Base-by-base conservation (phyloP, 331 rosid genomes). In the Malus hybrid region DNA sequence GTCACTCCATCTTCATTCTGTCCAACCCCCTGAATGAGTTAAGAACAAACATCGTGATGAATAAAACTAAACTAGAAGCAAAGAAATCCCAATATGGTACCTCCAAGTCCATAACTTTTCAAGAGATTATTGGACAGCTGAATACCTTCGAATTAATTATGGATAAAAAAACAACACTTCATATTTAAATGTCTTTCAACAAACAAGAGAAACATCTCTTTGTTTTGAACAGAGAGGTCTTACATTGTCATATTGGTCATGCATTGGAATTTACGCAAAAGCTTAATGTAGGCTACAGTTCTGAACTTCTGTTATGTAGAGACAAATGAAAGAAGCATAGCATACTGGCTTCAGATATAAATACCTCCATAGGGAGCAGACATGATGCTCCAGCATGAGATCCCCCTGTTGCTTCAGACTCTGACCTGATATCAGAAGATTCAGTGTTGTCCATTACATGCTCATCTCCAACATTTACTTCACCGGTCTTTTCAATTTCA, bases 351-450 rank as follows among this genome's bases (percentile, higher is more conserved):
- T 48, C 50, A 48, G 63, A 65, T 20, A 19, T 44, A 44, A 44
- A 44, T 76, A 79, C 82, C 82, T 57, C 32, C 39, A 29, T 52
- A 15, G 28, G 82, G 33, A 44, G 50, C 36, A 54, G 54, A 56
- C 9, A 65, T 56, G 69, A 46, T 34, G 22, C 46, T 46, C 57
- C 82, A 71, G 44, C 61, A 36, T 67, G 42, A 33, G 68, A 36
- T 14, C 54, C 69, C 31, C 13, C 55, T 14, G 13, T 44, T 57
- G 15, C 65, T 44, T 67, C 76, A 74, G 15, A 68, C 29, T 74
- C 59, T 28, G 67, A 39, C 59, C 22, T 19, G 12, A 68, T 44
- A 27, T 36, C 56, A 39, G 67, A 80, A 50, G 61, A 20, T 12
- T 60, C 33, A 80, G 1, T 19, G 54, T 69, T 42, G 50, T 33